These are phyloP conservation scores for Acorus calamus DNA, from an alignment of 106 monocot genomes.

Conservation along the genomic window DNA sequence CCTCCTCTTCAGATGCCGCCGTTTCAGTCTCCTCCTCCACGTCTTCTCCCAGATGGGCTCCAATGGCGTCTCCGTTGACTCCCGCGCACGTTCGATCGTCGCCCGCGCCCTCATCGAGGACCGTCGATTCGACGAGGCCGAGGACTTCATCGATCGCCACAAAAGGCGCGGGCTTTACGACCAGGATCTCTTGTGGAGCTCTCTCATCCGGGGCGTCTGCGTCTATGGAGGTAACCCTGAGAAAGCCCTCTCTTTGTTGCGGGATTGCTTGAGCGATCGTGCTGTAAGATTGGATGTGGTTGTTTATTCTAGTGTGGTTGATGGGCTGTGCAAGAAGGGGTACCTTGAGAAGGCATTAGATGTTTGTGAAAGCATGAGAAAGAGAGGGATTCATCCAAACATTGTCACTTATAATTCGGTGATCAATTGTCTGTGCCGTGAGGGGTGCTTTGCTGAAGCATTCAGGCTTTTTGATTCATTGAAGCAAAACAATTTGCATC, in stretches of 20 bases:
- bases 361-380: conserved; percentile 61
- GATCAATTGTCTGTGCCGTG: conserved; percentile 65
- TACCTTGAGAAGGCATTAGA: conserved; percentile 70
- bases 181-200: conserved; percentile 25
- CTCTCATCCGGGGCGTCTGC: conserved; percentile 41
- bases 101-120: conserved; percentile 35
- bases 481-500: conserved; percentile 30
- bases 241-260: conserved; percentile 34
- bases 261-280: conserved; percentile 25
- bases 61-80: conserved; percentile 22
- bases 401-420: conserved; percentile 72
- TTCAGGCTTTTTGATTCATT: conserved; percentile 80
- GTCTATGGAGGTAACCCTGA: conserved; percentile 33
- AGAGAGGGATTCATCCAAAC: conserved; percentile 44
- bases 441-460: conserved; percentile 76
- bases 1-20: conserved; percentile 30
- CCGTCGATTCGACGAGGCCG: conserved; percentile 29
- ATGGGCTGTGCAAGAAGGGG: conserved; percentile 77
- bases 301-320: conserved; percentile 51
- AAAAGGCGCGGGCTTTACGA: conserved; percentile 15
- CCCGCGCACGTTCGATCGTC: conserved; percentile 23
- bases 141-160: conserved; percentile 16
- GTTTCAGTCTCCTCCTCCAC: conserved; percentile 28
- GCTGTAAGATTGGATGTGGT: conserved; percentile 36
- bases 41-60: conserved; percentile 47